A percentile compares a stretch with the other conserved stretches of the same genome.
These are phyloP conservation scores for Ceratocystis cacaofunesta DNA, from an alignment of 2,329 filamentous ascomycete species.

Conservation along the genomic window DNA sequence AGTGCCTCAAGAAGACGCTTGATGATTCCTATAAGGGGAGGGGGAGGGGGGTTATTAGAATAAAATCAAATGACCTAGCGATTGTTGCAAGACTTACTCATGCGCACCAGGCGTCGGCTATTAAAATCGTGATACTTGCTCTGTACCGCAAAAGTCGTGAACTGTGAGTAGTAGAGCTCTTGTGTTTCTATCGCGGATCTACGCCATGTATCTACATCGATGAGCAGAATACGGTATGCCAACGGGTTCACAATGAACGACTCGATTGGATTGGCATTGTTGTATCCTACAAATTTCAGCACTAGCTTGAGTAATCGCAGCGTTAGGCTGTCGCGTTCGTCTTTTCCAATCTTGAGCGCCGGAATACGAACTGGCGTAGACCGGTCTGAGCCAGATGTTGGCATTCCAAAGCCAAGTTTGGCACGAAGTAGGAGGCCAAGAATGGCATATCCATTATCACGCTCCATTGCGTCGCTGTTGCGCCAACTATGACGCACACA, in stretches of 20 bases:
- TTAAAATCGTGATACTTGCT: constrained; percentile 93
- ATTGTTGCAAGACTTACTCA: constrained; percentile 48
- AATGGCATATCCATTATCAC: constrained; percentile 84
- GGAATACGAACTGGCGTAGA: background rate
- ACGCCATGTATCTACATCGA: constrained; percentile 89
- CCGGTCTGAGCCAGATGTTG: constrained; percentile 1
- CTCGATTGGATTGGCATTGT: constrained; percentile 60
- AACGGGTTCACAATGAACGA: constrained; percentile 93
- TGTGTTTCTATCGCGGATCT: constrained; percentile 62
- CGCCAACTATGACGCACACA: constrained; percentile 86
- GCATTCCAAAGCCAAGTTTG: constrained; percentile 45
- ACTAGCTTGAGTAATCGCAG: constrained; percentile 60
- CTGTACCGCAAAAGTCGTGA: constrained; percentile 70
- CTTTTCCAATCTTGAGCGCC: constrained; percentile 30
- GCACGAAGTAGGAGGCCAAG: constrained; percentile 69
- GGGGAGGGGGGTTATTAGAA: background rate
- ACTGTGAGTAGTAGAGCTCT: constrained; percentile 84
- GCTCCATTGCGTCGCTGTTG: constrained; percentile 96
- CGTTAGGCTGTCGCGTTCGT: constrained; percentile 40
- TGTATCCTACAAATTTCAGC: constrained; percentile 78
- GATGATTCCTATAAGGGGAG: constrained; percentile 50
- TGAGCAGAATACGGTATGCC: constrained; percentile 78
- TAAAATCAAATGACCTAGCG: background rate
- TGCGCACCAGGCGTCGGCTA: constrained; percentile 66
- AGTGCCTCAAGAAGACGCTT: constrained; percentile 81